Conservation (phyloP, 495 filamentous ascomycete species). For the Penicillium cosmopolitanum region DNA sequence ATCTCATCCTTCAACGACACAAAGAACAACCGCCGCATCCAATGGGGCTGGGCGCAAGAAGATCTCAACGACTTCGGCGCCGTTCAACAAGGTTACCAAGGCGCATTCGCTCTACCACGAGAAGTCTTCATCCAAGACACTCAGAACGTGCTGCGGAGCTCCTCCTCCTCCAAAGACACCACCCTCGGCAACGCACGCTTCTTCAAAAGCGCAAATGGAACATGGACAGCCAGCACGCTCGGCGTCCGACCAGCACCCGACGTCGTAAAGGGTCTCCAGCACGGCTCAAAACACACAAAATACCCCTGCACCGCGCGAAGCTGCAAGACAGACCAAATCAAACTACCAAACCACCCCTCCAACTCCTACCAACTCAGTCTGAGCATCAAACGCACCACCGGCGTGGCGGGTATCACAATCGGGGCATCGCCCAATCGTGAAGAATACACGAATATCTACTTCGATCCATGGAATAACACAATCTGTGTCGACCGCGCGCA, state of each 20-base stretch:
- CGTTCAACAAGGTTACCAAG: slow-evolving; percentile 22
- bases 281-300: slow-evolving; percentile 13
- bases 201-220: slow-evolving; percentile 14
- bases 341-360: slow-evolving; percentile 5
- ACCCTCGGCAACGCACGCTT: slow-evolving; percentile 13
- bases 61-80: slow-evolving; percentile 21
- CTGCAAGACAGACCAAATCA: slow-evolving; percentile 7
- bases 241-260: slow-evolving; percentile 19
- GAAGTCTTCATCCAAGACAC: slow-evolving; percentile 24
- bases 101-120: slow-evolving; percentile 15
- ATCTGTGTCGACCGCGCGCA: slow-evolving; percentile 18
- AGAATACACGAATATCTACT: slow-evolving; percentile 24
- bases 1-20: slow-evolving; percentile 21
- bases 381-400: slow-evolving; percentile 15
- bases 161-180: not conserved
- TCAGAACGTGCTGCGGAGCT: slow-evolving; percentile 1
- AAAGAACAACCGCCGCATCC: slow-evolving; percentile 24
- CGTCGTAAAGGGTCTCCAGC: slow-evolving; percentile 18
- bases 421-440: slow-evolving; percentile 18
- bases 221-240: slow-evolving; percentile 23
- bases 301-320: slow-evolving; percentile 10
- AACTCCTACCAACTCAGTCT: slow-evolving; percentile 19
- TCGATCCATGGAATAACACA: slow-evolving; percentile 16
- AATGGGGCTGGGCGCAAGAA: slow-evolving; percentile 24
- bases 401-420: slow-evolving; percentile 17